Evolutionary conservation across 306 rosid genomes (phyloP), one percentile per base, ranked within the genome.

Genomic region (Ammopiptanthus mongolicus): DNA sequence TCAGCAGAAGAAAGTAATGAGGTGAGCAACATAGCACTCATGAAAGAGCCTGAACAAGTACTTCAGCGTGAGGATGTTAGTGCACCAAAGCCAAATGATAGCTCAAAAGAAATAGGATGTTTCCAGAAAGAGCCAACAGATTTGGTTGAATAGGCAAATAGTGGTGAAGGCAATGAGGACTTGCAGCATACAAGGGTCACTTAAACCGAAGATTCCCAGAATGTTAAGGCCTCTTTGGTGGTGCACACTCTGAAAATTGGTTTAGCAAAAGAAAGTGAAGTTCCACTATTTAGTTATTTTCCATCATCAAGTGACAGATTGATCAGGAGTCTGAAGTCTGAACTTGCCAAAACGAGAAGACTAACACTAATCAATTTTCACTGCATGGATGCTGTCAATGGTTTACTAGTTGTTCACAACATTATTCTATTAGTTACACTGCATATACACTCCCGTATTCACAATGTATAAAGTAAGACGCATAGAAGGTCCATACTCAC

Each of bases 301-400:
- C 48, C 69, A 55, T 19, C 25, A 12, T 18, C 69, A 72, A 55
- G 25, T 52, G 65, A 17, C 19, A 55, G 28, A 22, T 69, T 53
- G 44, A 63, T 52, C 33, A 36, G 1, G 53, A 39, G n/a, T n/a
- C n/a, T n/a, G n/a, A n/a, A n/a, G 64, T 59, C 19, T 63, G 47
- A 76, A 41, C 53, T 15, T 60, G 52, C 42, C 11, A 57, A 21
- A 29, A 36, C 8, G 5, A 80, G 36, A 48, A 73, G n/a, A 73
- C 25, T 68, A 57, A 58, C 25, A 65, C 41, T 65, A 75, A 57
- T 11, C 58, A 74, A 69, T 62, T 73, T 75, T 64, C n/a, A 64
- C 23, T 56, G 10, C 34, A 58, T 19, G 69, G 53, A 33, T 73
- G 21, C 1, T 22, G 6, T 55, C 15, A 39, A n/a, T 73, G 33